These are phyloP conservation scores for Chlamydomonas incerta DNA, from an alignment of 139 green algal species.

Conservation along the genomic window DNA sequence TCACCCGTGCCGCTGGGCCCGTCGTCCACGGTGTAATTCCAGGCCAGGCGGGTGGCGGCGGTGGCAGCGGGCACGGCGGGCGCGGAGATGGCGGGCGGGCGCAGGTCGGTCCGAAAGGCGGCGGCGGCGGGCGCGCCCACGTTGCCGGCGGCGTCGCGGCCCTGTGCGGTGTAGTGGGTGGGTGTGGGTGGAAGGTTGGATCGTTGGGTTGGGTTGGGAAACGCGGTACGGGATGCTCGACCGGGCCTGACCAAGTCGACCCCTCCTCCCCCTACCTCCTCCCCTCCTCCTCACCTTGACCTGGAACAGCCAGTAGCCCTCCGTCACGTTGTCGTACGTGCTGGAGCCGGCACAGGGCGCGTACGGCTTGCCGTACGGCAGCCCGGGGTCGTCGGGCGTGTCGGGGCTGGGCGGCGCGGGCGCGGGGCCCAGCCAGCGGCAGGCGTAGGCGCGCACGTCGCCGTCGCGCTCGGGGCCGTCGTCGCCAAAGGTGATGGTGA, in stretches of 20 bases:
- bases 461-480: constrained; percentile 2
- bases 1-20: constrained; percentile 11
- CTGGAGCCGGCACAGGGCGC: not conserved
- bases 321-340: constrained; percentile 16
- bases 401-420: not conserved
- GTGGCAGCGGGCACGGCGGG: not conserved
- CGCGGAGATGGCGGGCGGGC: constrained; percentile 1
- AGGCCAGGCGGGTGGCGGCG: not conserved
- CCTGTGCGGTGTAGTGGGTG: not conserved
- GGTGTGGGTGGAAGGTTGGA: not conserved
- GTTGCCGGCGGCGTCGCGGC: constrained; percentile 37
- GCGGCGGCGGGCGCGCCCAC: constrained; percentile 10
- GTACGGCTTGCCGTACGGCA: not conserved
- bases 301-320: constrained; percentile 48
- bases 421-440: constrained; percentile 24
- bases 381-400: not conserved
- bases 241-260: no score
- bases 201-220: not conserved
- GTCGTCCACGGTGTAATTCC: constrained; percentile 14
- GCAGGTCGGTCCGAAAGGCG: constrained; percentile 36
- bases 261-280: not conserved
- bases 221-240: no score
- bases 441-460: constrained; percentile 21
- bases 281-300: constrained; percentile 20
- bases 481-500: constrained; percentile 19